A percentile compares a stretch with the other conserved stretches of the same genome.
Evolutionary conservation across 164 flowering plant genomes (phyloP).

Genomic region (Litsea cubeba): DNA sequence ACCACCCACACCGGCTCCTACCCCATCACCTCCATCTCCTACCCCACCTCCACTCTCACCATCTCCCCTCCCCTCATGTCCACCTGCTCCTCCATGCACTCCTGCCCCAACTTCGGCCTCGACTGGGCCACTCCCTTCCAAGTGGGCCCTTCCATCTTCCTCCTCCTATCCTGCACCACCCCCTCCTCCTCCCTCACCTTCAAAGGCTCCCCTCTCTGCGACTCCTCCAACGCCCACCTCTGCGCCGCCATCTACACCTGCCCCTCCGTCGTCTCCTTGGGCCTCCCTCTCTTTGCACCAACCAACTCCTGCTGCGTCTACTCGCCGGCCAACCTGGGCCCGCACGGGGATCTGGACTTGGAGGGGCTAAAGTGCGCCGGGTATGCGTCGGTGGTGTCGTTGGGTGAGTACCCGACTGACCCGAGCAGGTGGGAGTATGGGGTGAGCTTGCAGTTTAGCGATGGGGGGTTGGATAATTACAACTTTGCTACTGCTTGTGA

Average conservation of each 20-base stretch:
- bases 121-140: slow-evolving; percentile 56
- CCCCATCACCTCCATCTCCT: slow-evolving; percentile 44
- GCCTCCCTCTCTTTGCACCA: slow-evolving; percentile 33
- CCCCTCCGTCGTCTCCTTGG: slow-evolving; percentile 33
- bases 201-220: slow-evolving; percentile 34
- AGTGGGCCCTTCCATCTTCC: slow-evolving; percentile 37
- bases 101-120: slow-evolving; percentile 42
- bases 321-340: slow-evolving; percentile 37
- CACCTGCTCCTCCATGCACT: slow-evolving; percentile 44
- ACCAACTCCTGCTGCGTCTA: slow-evolving; percentile 47
- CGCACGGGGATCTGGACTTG: slow-evolving; percentile 32
- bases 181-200: slow-evolving; percentile 32
- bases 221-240: slow-evolving; percentile 31
- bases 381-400: slow-evolving; percentile 31
- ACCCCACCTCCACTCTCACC: slow-evolving; percentile 34
- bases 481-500: slow-evolving; percentile 21
- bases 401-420: slow-evolving; percentile 39
- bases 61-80: slow-evolving; percentile 46
- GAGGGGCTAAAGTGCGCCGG: slow-evolving; percentile 24
- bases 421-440: slow-evolving; percentile 45
- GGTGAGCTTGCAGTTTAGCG: slow-evolving; percentile 28
- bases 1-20: slow-evolving; percentile 50
- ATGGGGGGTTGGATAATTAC: slow-evolving; percentile 21
- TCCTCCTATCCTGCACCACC: slow-evolving; percentile 37
- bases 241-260: slow-evolving; percentile 43